Conservation (phyloP, 306 rosid genomes). For the Rosa multiflora region DNA sequence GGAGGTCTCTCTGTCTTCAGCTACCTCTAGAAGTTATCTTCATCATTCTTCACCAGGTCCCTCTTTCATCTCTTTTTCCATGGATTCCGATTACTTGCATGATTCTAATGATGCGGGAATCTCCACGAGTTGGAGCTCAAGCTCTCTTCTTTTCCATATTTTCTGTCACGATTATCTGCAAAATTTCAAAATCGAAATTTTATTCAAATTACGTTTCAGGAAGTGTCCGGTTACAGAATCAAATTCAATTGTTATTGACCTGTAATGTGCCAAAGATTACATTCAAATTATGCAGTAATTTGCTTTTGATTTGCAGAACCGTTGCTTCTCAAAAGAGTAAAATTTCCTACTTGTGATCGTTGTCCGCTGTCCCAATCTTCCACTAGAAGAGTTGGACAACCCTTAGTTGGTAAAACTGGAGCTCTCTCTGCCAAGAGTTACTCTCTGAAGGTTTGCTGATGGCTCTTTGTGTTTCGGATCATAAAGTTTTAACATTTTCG, state of each 20-base stretch:
- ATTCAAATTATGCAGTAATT: background rate
- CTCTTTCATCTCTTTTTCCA: background rate
- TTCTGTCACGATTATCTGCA: background rate
- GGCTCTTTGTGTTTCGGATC: slow-evolving; percentile 4
- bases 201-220: background rate
- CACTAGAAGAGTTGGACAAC: slow-evolving; percentile 27
- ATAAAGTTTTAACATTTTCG: background rate
- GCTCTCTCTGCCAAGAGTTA: slow-evolving; percentile 31
- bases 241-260: background rate
- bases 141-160: background rate
- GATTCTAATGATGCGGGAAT: background rate
- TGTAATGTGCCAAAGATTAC: background rate
- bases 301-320: slow-evolving; percentile 36
- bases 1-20: slow-evolving; percentile 55
- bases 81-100: background rate
- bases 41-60: slow-evolving; percentile 31
- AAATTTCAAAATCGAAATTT: no score
- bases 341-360: slow-evolving; percentile 25
- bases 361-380: slow-evolving; percentile 24
- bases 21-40: slow-evolving; percentile 29
- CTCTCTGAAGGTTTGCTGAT: slow-evolving; percentile 42
- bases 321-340: slow-evolving; percentile 31
- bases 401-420: slow-evolving; percentile 34
- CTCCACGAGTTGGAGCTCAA: background rate
- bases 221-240: background rate